Percentiles rank a stretch among this genome's conserved stretches.
These are phyloP conservation scores for Globisporangium okanoganense DNA, from an alignment of 352 stramenopile genomes.

Conservation along the genomic window DNA sequence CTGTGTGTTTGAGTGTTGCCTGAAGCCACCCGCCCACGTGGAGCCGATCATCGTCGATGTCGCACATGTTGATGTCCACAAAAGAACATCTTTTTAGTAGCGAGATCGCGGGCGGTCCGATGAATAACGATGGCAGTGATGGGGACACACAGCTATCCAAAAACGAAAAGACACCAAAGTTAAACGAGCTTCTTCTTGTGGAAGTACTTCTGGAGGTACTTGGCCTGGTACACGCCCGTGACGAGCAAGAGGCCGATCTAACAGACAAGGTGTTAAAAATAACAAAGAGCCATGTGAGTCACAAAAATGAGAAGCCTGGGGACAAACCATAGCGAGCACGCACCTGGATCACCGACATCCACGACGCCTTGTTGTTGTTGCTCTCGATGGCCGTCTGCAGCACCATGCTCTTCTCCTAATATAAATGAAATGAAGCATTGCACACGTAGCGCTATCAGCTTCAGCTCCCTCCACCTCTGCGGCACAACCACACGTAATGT, in stretches of 20 bases:
- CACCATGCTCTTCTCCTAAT: constrained; percentile 59
- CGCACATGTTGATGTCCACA: too few relatives aligned
- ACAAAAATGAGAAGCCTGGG: neutral
- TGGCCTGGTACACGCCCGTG: constrained; percentile 73
- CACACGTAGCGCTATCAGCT: neutral
- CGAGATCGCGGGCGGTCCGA: too few relatives aligned
- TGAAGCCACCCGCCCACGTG: too few relatives aligned
- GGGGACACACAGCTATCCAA: neutral
- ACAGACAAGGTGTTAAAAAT: neutral
- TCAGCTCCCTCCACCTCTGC: too few relatives aligned
- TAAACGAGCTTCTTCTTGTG: constrained; percentile 87
- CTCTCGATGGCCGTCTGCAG: constrained; percentile 72
- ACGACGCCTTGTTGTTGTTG: constrained; percentile 78
- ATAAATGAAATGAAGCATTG: neutral
- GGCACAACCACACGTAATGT: too few relatives aligned
- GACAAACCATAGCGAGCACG: neutral
- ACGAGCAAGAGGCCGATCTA: constrained; percentile 68
- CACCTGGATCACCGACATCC: constrained; percentile 79
- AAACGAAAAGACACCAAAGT: neutral
- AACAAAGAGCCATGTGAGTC: neutral
- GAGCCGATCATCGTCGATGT: too few relatives aligned
- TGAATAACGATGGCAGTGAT: too few relatives aligned
- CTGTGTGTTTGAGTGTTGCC: too few relatives aligned
- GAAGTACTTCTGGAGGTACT: constrained; percentile 79
- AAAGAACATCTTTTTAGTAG: too few relatives aligned